Evolutionary conservation across 768 basidiomycete genomes (phyloP).

Genomic region (Mycena amicta): DNA sequence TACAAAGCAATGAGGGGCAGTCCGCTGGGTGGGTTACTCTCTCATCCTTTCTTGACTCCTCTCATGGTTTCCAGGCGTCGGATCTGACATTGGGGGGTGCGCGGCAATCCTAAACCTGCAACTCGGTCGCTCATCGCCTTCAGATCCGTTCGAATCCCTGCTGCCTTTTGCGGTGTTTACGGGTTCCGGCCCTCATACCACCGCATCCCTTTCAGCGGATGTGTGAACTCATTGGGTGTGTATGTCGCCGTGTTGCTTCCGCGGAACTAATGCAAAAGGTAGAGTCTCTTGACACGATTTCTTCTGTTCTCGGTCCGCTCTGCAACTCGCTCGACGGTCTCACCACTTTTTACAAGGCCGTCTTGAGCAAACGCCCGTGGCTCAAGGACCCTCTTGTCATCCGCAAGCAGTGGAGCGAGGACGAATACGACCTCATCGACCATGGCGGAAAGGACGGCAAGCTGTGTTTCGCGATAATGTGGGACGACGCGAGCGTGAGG

Average conservation of each 20-base stretch:
- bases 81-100: conserved; percentile 82
- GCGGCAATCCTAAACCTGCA: not conserved
- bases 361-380: conserved; percentile 68
- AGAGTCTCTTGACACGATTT: conserved; percentile 71
- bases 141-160: conserved; percentile 74
- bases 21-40: conserved; percentile 37
- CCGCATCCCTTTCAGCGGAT: conserved; percentile 72
- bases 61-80: conserved; percentile 49
- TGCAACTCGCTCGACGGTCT: conserved; percentile 60
- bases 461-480: conserved; percentile 63
- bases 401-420: conserved; percentile 62
- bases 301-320: conserved; percentile 77
- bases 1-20: conserved; percentile 48
- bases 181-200: conserved; percentile 70
- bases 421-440: conserved; percentile 59
- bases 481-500: conserved; percentile 61
- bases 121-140: not conserved
- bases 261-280: conserved; percentile 47
- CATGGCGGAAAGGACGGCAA: conserved; percentile 52
- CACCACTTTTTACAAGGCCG: conserved; percentile 64
- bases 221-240: conserved; percentile 18
- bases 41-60: not conserved
- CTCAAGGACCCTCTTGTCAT: conserved; percentile 59
- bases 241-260: not conserved
- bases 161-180: conserved; percentile 69